Evolutionary conservation across 164 flowering plant species (phyloP).

Genomic region (Stephania cephalantha): DNA sequence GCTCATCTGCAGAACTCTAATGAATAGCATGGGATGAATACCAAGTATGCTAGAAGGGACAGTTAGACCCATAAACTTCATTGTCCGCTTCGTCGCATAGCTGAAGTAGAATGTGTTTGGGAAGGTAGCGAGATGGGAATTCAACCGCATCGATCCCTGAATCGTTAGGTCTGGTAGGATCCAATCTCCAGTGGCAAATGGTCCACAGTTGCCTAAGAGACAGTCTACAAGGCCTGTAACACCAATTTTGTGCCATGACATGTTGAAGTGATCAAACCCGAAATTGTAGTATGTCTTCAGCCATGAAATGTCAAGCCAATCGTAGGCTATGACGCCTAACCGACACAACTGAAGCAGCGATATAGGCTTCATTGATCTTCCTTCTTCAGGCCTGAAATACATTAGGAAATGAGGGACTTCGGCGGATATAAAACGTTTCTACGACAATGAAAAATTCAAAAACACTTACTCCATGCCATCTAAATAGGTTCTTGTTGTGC

Average conservation of each 20-base stretch:
- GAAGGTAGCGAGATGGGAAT: slow-evolving; percentile 60
- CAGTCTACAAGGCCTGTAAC: slow-evolving; percentile 75
- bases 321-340: slow-evolving; percentile 70
- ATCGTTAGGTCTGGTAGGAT: slow-evolving; percentile 90
- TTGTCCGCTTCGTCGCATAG: slow-evolving; percentile 83
- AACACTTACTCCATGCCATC: slow-evolving; percentile 97
- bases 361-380: slow-evolving; percentile 66
- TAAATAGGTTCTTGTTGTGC: slow-evolving; percentile 87
- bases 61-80: slow-evolving; percentile 63
- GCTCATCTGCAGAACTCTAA: slow-evolving; percentile 85
- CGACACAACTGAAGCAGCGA: slow-evolving; percentile 77
- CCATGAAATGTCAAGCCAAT: slow-evolving; percentile 86
- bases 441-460: neutral
- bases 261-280: slow-evolving; percentile 91
- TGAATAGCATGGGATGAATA: slow-evolving; percentile 77
- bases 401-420: neutral
- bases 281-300: slow-evolving; percentile 79
- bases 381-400: slow-evolving; percentile 69
- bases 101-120: slow-evolving; percentile 90
- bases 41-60: slow-evolving; percentile 72
- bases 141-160: slow-evolving; percentile 70
- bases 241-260: slow-evolving; percentile 74
- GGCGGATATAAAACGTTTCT: neutral
- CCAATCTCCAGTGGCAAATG: slow-evolving; percentile 96
- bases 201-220: slow-evolving; percentile 82